phyloP scores from a whole-genome alignment of 768 basidiomycete genomes.

The Panus rudis region DNA sequence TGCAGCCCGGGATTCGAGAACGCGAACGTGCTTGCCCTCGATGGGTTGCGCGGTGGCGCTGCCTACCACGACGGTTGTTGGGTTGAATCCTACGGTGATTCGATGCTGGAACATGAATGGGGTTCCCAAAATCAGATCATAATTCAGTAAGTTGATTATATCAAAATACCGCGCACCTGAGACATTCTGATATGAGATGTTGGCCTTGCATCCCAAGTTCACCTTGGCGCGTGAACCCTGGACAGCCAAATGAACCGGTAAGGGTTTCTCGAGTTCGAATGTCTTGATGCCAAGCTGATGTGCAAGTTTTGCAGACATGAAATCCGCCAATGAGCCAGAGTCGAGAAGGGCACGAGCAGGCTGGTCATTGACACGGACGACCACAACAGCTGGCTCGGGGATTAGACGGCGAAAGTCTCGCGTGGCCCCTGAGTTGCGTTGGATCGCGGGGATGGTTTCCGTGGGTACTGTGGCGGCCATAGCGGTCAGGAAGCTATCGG shows the following conservation, averaged over 20 bases:
- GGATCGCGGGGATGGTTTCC: conserved; percentile 2
- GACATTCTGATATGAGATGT: conserved; percentile 30
- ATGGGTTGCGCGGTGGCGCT: conserved; percentile 8
- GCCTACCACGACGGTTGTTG: conserved; percentile 13
- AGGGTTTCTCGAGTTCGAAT: conserved; percentile 22
- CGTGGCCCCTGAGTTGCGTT: conserved; percentile 10
- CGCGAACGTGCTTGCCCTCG: conserved; percentile 7
- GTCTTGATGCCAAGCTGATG: conserved; percentile 29
- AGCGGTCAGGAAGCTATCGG: no score
- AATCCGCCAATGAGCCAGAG: conserved; percentile 34
- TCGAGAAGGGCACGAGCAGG: conserved; percentile 30
- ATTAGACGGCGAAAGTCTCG: conserved; percentile 12
- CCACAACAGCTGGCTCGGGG: conserved; percentile 29
- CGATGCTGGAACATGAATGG: conserved; percentile 25
- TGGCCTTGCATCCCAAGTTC: conserved; percentile 19
- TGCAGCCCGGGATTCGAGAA: conserved; percentile 11
- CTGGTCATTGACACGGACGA: conserved; percentile 26
- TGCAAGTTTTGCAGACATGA: conserved; percentile 30
- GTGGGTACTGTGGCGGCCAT: no score
- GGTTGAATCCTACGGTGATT: conserved; percentile 17
- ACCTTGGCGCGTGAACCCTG: conserved; percentile 35
- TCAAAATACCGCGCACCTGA: conserved; percentile 20
- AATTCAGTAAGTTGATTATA: conserved; percentile 19
- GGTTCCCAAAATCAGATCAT: conserved; percentile 26
- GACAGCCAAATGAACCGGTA: conserved; percentile 33